Evolutionary conservation across 2,329 filamentous ascomycete genomes (phyloP).

Genomic region (Colletotrichum magnum): DNA sequence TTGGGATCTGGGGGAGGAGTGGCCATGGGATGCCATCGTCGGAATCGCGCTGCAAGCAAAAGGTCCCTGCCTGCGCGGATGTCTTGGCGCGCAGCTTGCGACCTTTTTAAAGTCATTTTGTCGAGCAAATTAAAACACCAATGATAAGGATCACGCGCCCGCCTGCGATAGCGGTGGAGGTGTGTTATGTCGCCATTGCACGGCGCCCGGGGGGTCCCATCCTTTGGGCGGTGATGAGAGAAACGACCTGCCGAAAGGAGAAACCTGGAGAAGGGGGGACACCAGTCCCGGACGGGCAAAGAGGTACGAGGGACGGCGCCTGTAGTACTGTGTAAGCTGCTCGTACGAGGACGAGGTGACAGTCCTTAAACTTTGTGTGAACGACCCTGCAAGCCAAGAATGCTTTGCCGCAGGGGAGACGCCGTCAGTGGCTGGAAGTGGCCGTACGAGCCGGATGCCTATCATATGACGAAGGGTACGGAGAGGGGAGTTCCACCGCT

Average conservation of each 20-base stretch:
- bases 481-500: too few relatives aligned
- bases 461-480: too few relatives aligned
- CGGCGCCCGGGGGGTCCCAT: neutral
- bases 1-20: neutral
- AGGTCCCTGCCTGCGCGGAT: neutral
- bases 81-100: conserved; percentile 26
- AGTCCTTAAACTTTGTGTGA: neutral
- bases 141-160: conserved; percentile 17
- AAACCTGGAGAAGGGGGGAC: conserved; percentile 22
- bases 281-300: conserved; percentile 3
- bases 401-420: conserved; percentile 10
- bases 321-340: neutral
- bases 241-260: conserved; percentile 34
- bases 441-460: too few relatives aligned
- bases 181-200: conserved; percentile 15
- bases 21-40: neutral
- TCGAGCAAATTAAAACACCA: conserved; percentile 8
- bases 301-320: neutral
- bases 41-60: conserved; percentile 12
- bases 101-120: conserved; percentile 1
- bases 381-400: conserved; percentile 20
- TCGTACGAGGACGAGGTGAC: conserved; percentile 13
- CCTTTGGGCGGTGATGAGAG: neutral
- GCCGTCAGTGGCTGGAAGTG: neutral
- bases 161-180: conserved; percentile 21